Evolutionary conservation across 192 early-diverging fungal species (phyloP).

Genomic region (Chytriomyces sp.): DNA sequence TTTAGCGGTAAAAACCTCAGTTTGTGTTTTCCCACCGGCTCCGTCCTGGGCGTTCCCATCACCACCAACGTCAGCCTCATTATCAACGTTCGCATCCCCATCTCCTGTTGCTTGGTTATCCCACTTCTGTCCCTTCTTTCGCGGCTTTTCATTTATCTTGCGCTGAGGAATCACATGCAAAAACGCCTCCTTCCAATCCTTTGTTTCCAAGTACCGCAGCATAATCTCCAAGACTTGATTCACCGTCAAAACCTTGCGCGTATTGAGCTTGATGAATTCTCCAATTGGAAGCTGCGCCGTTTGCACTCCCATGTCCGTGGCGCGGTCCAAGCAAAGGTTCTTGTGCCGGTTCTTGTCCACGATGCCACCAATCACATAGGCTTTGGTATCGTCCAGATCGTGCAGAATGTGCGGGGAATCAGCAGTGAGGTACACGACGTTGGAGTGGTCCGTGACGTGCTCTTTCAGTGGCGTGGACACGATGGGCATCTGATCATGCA

Average conservation of each 20-base stretch:
- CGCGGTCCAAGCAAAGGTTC: constrained; percentile 77
- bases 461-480: neutral
- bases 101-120: constrained; percentile 3
- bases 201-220: constrained; percentile 69
- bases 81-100: constrained; percentile 15
- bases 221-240: constrained; percentile 94
- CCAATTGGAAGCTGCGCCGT: constrained; percentile 86
- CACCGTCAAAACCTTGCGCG: constrained; percentile 86
- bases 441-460: constrained; percentile 43
- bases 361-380: constrained; percentile 92
- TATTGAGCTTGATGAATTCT: constrained; percentile 76
- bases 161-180: constrained; percentile 88
- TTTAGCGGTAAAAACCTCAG: neutral
- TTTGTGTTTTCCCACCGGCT: neutral
- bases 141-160: constrained; percentile 50
- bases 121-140: neutral
- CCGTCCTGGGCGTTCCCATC: constrained; percentile 17
- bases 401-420: constrained; percentile 77
- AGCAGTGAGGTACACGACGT: constrained; percentile 86
- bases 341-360: constrained; percentile 94
- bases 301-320: constrained; percentile 69
- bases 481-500: neutral
- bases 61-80: constrained; percentile 6
- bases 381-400: constrained; percentile 69
- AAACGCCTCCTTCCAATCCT: constrained; percentile 87